A percentile compares a stretch with the other conserved stretches of the same genome.
These are phyloP conservation scores for Fusarium illudens DNA, from an alignment of 2,329 filamentous ascomycete species.

Conservation along the genomic window DNA sequence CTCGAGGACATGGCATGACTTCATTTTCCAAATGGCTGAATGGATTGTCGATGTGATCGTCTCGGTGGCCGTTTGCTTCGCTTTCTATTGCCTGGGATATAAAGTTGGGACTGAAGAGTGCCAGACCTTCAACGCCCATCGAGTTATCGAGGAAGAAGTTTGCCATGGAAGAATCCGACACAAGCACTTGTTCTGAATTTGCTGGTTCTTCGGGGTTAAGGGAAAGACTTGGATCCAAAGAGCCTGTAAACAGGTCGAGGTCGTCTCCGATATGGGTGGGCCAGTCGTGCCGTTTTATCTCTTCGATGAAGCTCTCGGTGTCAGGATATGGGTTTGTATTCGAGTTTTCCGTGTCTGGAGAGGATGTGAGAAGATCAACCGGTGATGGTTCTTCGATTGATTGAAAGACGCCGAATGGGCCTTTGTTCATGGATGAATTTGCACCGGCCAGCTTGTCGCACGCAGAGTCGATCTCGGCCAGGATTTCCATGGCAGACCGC, in stretches of 20 bases:
- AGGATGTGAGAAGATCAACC: constrained; percentile 1
- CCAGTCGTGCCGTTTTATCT: constrained; percentile 35
- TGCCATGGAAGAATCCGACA: constrained; percentile 18
- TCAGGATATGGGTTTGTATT: constrained; percentile 26
- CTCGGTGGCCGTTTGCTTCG: not conserved
- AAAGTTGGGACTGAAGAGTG: constrained; percentile 35
- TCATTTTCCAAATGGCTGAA: not conserved
- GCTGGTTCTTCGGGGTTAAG: constrained; percentile 5
- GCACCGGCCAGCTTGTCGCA: constrained; percentile 26
- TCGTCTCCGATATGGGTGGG: constrained; percentile 30
- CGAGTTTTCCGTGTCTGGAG: constrained; percentile 24
- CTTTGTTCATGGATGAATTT: constrained; percentile 16
- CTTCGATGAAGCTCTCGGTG: constrained; percentile 29
- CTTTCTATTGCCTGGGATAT: constrained; percentile 34
- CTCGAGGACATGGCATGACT: not conserved
- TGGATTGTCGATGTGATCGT: not conserved
- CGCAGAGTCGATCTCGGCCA: constrained; percentile 39
- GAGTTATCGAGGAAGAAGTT: constrained; percentile 33
- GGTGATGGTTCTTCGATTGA: not conserved
- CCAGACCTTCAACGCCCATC: constrained; percentile 33
- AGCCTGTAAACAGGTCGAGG: constrained; percentile 31
- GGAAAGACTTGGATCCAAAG: constrained; percentile 20
- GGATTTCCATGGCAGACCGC: constrained; percentile 29
- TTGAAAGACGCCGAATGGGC: constrained; percentile 38
- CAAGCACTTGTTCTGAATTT: constrained; percentile 7